A percentile compares a stretch with the other conserved stretches of the same genome.
phyloP scores from a whole-genome alignment of 495 filamentous ascomycete species.

The Clohesyomyces aquaticus region DNA sequence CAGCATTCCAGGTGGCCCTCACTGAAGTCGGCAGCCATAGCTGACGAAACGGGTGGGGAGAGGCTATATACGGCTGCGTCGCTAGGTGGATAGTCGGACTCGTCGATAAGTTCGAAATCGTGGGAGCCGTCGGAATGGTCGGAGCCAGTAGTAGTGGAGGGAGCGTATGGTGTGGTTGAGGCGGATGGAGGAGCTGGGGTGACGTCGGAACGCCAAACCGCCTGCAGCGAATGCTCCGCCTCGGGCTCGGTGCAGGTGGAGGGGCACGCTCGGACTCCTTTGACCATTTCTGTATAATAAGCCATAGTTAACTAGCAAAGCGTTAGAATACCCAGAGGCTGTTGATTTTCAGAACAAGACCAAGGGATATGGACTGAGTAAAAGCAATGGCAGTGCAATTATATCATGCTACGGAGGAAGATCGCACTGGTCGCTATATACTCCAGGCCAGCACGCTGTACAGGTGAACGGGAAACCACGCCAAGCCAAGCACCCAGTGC shows the following conservation, averaged over 20 bases:
- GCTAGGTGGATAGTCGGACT: constrained; percentile 2
- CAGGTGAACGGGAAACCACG: constrained; percentile 6
- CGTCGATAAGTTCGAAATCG: constrained; percentile 15
- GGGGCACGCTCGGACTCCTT: constrained; percentile 14
- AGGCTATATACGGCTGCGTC: background rate
- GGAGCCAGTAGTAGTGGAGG: background rate
- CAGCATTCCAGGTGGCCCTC: constrained; percentile 81
- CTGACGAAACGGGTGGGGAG: too few relatives aligned
- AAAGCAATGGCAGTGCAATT: constrained; percentile 5
- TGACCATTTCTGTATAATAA: constrained; percentile 8
- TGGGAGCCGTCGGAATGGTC: background rate
- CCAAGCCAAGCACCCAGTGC: background rate
- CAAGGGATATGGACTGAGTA: too few relatives aligned
- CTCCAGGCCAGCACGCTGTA: constrained; percentile 6
- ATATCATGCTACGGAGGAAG: constrained; percentile 19
- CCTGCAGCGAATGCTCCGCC: too few relatives aligned
- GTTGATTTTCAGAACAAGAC: too few relatives aligned
- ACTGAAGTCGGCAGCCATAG: constrained; percentile 35
- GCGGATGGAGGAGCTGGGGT: constrained; percentile 9
- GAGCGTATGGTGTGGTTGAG: constrained; percentile 7
- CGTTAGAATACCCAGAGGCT: too few relatives aligned
- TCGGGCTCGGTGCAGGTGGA: too few relatives aligned
- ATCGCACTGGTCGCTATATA: constrained; percentile 9
- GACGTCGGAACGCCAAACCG: constrained; percentile 21
- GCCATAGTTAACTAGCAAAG: too few relatives aligned